Evolutionary conservation across 257 asterid genomes (phyloP).

Genomic region (Nicotiana noctiflora): DNA sequence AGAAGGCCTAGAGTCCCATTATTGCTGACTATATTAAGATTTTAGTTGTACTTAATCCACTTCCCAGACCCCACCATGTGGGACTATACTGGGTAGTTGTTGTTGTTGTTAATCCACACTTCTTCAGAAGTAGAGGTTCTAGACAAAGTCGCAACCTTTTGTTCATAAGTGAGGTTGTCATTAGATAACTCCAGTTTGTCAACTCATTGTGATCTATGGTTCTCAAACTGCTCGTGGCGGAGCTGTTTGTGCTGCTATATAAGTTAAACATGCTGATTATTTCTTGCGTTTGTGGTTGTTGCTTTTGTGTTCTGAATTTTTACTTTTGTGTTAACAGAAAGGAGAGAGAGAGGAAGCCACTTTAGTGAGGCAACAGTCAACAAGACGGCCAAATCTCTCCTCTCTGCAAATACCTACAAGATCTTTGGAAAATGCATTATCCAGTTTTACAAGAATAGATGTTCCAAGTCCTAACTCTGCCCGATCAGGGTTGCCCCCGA

Average conservation of each 20-base stretch:
- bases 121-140: not conserved
- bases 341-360: constrained; percentile 60
- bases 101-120: too few species aligned
- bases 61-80: too few species aligned
- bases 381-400: constrained; percentile 60
- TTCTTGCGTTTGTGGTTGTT: not conserved
- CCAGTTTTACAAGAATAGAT: constrained; percentile 52
- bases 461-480: constrained; percentile 64
- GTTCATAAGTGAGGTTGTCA: not conserved
- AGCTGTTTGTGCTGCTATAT: not conserved
- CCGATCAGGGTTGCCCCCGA: constrained; percentile 78
- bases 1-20: not conserved
- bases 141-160: not conserved
- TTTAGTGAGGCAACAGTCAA: constrained; percentile 45
- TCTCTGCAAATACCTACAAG: constrained; percentile 73
- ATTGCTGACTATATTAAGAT: not conserved
- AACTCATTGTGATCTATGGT: not conserved
- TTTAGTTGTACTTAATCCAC: not conserved
- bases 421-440: constrained; percentile 49
- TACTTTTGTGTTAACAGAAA: constrained; percentile 28
- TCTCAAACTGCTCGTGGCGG: not conserved
- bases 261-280: not conserved
- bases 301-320: not conserved
- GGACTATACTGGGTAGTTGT: too few species aligned
- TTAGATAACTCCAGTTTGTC: not conserved